Evolutionary conservation across 257 asterid genomes (phyloP), one percentile per base, ranked within the genome.

Genomic region (Linderniella brevidens): DNA sequence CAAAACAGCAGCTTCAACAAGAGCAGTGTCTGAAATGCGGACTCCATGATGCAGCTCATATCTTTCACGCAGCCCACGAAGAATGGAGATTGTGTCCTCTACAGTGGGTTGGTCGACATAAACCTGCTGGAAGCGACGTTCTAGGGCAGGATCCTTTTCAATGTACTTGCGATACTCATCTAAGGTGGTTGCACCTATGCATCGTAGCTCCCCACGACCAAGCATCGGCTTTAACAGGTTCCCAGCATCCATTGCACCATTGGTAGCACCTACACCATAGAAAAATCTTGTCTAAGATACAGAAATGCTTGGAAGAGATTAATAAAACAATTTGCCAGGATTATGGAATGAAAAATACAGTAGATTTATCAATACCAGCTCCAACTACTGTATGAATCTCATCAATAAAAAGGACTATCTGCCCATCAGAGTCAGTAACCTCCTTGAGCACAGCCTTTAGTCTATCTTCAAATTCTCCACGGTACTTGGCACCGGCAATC

Each of bases 171-270:
- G 92, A 50, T 77, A 86, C 69, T 86, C 97, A 53, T 86, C 93
- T 70, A 86, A 64, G 25, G 97, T 86, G 41, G 97, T 86, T 19
- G 97, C 97, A 54, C 97, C 97, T 61, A 86, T 86, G 73, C 97
- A 86, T 44, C 97, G 84, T 12, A 86, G 70, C 67, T 86, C 97
- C 48, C 97, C 97, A 52, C 97, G 92, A 42, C 97, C 97, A 68
- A 86, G 94, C 97, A 86, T 86, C 46, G 96, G 96, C 64, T 86
- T 86, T 56, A 86, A 69, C 49, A 86, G 87, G 74, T 86, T 82
- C 37, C 96, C 92, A 65, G 96, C 96, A 69, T 86, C 96, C 96
- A 86, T 82, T 35, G 96, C 96, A 63, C 97, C 97, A 68, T 61
- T 79, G 13, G 92, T 77, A 55, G 97, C 97, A 69, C 97, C 97